Evolutionary conservation across 495 filamentous ascomycete species (phyloP), one percentile per base, ranked within the genome.

Genomic region (Penicillium ucsense): DNA sequence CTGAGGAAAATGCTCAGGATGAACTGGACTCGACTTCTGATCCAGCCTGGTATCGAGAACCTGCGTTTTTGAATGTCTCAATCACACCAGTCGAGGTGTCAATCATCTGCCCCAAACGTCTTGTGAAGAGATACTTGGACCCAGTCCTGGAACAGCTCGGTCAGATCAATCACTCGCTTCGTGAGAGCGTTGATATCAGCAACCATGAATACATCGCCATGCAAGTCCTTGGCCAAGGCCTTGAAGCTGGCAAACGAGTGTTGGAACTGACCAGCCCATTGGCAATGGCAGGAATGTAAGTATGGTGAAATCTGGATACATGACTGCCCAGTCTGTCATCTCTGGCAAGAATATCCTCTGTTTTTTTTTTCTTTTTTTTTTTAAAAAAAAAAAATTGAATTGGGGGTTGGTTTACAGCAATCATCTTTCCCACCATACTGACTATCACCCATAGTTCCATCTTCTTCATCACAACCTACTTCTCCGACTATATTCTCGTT

Each of bases 401-500:
- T 20, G 20, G 20, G 20, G 1, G 20, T 20, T 20, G 2, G 20
- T 20, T 20, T 20, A 20, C 20, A 20, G 20, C 20, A 2, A 20
- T 20, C 20, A 20, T 20, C 20, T 20, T 20, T 20, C 20, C 20
- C 20, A 20, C 20, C 20, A 20, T 20, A 20, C 20, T 20, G 20
- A 20, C 20, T 20, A 20, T 20, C 20, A 20, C 20, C 20, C 20
- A 20, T 45, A 84, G 83, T 33, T 85, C 92, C 35, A 94, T 98
- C 52, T 96, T 97, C 65, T 97, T 98, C 73, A 94, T 96, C 59
- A 94, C 91, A 1, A 97, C 92, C 27, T 98, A 98, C 64, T 96
- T 94, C 62, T 88, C 87, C 8, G 92, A 98, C 66, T 98, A 94
- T 68, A 94, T 98, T 53, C 74, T 98, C 11, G 88, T 97, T 4